A percentile compares a stretch with the other conserved stretches of the same genome.
Evolutionary conservation across 2,329 filamentous ascomycete genomes (phyloP).

Genomic region (Colletotrichum tabaci): DNA sequence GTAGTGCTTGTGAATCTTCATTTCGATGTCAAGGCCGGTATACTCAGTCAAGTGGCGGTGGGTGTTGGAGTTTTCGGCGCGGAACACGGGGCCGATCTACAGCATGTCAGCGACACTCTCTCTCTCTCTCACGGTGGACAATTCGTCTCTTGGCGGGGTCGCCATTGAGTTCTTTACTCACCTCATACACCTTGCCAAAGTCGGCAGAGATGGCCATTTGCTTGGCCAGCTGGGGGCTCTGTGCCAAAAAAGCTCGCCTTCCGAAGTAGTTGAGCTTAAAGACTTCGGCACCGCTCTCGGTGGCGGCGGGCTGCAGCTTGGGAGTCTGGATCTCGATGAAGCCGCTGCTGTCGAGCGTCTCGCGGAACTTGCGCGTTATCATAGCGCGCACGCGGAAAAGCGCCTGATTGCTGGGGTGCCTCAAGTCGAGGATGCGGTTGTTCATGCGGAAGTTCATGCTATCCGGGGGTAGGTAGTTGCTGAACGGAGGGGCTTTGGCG

Average conservation of each 20-base stretch:
- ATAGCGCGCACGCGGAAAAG: conserved; percentile 90
- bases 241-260: conserved; percentile 87
- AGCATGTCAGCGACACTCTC: background rate
- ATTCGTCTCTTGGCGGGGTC: too few relatives aligned
- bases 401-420: conserved; percentile 88
- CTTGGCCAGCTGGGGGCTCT: conserved; percentile 93
- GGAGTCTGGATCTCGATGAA: conserved; percentile 97
- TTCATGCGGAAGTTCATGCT: conserved; percentile 49
- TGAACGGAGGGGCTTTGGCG: conserved; percentile 65
- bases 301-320: conserved; percentile 90
- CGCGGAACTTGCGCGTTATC: conserved; percentile 84
- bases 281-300: conserved; percentile 91
- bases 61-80: conserved; percentile 95
- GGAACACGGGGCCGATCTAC: conserved; percentile 85
- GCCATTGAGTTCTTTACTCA: conserved; percentile 46
- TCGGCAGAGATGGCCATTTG: conserved; percentile 94
- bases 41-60: conserved; percentile 96
- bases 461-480: conserved; percentile 58
- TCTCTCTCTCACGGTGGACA: too few relatives aligned
- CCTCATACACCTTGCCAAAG: conserved; percentile 89
- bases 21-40: conserved; percentile 92
- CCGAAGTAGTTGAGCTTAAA: conserved; percentile 95
- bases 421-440: conserved; percentile 82
- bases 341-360: conserved; percentile 78
- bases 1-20: conserved; percentile 91